These are phyloP conservation scores for Carpinus fangiana DNA, from an alignment of 306 rosid genomes.

Conservation along the genomic window DNA sequence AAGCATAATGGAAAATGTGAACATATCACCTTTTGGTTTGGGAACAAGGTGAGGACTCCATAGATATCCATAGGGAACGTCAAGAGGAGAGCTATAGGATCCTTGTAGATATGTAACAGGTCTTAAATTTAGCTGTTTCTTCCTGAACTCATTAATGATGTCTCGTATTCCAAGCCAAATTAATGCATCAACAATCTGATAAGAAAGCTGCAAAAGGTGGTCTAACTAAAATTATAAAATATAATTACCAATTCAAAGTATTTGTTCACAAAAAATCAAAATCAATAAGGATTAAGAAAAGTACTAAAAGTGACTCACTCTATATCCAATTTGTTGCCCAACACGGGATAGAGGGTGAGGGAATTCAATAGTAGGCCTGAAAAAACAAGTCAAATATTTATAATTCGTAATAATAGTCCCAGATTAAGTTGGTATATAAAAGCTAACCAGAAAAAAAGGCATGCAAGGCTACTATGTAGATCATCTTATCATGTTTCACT, in stretches of 20 bases:
- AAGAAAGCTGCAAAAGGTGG: slow-evolving; percentile 73
- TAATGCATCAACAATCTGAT: slow-evolving; percentile 82
- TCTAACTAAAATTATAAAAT: slow-evolving; percentile 20
- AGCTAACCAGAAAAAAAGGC: background rate
- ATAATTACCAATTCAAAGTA: slow-evolving; percentile 18
- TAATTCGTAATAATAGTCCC: slow-evolving; percentile 17
- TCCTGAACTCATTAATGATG: slow-evolving; percentile 81
- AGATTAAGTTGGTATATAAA: background rate
- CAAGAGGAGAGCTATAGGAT: slow-evolving; percentile 50
- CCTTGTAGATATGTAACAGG: slow-evolving; percentile 77
- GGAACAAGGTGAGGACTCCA: slow-evolving; percentile 99
- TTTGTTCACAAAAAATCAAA: slow-evolving; percentile 9
- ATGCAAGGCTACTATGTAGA: background rate
- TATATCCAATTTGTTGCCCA: slow-evolving; percentile 64
- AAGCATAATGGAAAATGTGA: background rate
- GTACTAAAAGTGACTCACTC: slow-evolving; percentile 49
- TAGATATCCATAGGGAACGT: slow-evolving; percentile 76
- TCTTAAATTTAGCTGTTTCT: slow-evolving; percentile 74
- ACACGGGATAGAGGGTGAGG: slow-evolving; percentile 95
- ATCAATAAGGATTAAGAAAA: slow-evolving; percentile 10
- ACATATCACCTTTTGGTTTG: slow-evolving; percentile 78
- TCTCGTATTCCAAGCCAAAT: slow-evolving; percentile 96
- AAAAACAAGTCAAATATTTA: slow-evolving; percentile 20
- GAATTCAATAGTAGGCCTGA: slow-evolving; percentile 89
- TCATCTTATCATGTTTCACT: background rate